phyloP scores from a whole-genome alignment of 768 basidiomycete genomes.

The Pleurotus tuber-regium region DNA sequence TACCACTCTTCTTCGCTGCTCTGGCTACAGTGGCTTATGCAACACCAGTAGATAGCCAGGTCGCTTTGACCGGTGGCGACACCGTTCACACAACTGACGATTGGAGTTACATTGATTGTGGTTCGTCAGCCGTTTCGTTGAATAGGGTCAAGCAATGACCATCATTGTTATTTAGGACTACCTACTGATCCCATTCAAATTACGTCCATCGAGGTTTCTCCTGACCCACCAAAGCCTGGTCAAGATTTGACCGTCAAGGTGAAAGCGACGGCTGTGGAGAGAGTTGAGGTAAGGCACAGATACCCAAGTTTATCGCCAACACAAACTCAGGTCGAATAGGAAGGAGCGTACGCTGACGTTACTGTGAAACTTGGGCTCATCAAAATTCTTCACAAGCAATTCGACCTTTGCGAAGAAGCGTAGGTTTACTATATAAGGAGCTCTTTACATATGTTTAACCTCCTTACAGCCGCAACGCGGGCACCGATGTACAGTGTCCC shows the following conservation, averaged over 20 bases:
- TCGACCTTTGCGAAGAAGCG: constrained; percentile 95
- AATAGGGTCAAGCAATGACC: constrained; percentile 11
- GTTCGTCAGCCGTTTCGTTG: not conserved
- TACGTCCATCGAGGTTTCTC: constrained; percentile 67
- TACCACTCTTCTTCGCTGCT: constrained; percentile 21
- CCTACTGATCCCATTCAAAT: constrained; percentile 53
- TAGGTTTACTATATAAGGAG: constrained; percentile 40
- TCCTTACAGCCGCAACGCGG: constrained; percentile 59
- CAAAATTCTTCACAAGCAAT: constrained; percentile 79
- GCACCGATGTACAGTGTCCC: constrained; percentile 82
- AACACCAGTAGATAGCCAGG: constrained; percentile 20
- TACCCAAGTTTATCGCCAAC: no score
- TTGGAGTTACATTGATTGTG: constrained; percentile 49
- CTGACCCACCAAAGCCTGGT: constrained; percentile 90
- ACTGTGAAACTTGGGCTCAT: constrained; percentile 91
- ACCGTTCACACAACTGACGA: constrained; percentile 34
- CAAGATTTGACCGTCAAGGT: constrained; percentile 85
- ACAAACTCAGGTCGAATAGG: constrained; percentile 52
- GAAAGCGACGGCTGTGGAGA: constrained; percentile 51
- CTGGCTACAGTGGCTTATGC: constrained; percentile 16
- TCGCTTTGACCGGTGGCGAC: constrained; percentile 22
- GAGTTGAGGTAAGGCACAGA: constrained; percentile 73
- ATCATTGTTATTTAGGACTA: constrained; percentile 34
- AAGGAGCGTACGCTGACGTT: constrained; percentile 90
- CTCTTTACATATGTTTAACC: constrained; percentile 5